These are phyloP conservation scores for Dipodascus geniculatus DNA, from an alignment of 805 yeast genomes.

Conservation along the genomic window DNA sequence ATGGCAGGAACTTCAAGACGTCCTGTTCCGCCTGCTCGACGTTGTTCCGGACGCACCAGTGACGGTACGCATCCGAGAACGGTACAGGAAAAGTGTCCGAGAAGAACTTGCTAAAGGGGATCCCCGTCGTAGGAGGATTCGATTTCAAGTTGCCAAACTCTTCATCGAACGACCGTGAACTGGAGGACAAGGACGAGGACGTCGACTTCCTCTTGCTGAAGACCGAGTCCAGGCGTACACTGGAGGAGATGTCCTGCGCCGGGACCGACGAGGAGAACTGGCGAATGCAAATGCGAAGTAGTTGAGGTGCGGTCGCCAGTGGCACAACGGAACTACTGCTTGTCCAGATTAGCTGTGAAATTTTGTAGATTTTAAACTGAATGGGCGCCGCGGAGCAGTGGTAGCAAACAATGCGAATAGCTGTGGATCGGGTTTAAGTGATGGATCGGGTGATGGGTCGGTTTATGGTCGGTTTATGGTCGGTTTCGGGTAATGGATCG, in stretches of 20 bases:
- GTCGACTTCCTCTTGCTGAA: neutral
- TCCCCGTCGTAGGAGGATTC: neutral
- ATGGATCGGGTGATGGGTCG: too few species aligned
- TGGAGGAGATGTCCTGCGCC: neutral
- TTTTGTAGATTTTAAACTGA: neutral
- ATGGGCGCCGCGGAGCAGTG: too few species aligned
- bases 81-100: neutral
- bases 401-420: too few species aligned
- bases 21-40: slow-evolving; percentile 31
- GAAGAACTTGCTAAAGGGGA: neutral
- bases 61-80: neutral
- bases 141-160: neutral
- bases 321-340: neutral
- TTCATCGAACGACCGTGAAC: neutral
- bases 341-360: neutral
- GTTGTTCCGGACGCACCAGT: neutral
- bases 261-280: neutral
- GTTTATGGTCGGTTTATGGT: too few species aligned
- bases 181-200: neutral
- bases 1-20: slow-evolving; percentile 48
- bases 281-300: slow-evolving; percentile 1
- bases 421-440: too few species aligned
- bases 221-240: neutral
- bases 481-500: too few species aligned
- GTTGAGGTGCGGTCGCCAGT: neutral